A percentile compares a stretch with the other conserved stretches of the same genome.
Conservation (phyloP, 352 stramenopile species). For the Phytophthora constricta region DNA sequence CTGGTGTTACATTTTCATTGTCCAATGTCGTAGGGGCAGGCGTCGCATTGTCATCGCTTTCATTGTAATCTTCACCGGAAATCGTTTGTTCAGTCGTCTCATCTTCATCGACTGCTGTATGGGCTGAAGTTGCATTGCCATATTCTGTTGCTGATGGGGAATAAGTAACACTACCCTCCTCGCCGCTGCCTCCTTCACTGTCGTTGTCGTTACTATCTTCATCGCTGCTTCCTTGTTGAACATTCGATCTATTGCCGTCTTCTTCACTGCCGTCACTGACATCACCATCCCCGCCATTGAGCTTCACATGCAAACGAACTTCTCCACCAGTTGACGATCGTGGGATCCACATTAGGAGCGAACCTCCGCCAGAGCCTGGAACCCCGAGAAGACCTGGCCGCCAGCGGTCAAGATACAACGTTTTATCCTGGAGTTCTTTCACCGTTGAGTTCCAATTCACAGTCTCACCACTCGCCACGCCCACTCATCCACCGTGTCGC, state of each 20-base stretch:
- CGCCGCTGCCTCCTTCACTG: background rate
- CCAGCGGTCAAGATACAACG: slow-evolving; percentile 59
- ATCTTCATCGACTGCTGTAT: too few species aligned
- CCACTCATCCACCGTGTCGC: slow-evolving; percentile 40
- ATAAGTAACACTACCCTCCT: too few species aligned
- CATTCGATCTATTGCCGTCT: background rate
- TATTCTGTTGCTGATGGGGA: too few species aligned
- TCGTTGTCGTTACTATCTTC: background rate
- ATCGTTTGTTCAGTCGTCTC: background rate
- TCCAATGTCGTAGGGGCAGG: slow-evolving; percentile 11
- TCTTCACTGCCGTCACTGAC: slow-evolving; percentile 6
- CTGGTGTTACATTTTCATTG: slow-evolving; percentile 5
- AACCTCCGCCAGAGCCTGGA: slow-evolving; percentile 41
- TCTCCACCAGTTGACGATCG: slow-evolving; percentile 35
- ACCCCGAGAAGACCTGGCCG: slow-evolving; percentile 43
- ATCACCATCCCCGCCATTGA: slow-evolving; percentile 34
- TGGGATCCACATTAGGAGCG: slow-evolving; percentile 51
- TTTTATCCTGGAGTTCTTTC: slow-evolving; percentile 50
- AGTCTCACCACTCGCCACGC: slow-evolving; percentile 42
- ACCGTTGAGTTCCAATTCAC: slow-evolving; percentile 48
- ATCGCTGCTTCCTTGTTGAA: background rate
- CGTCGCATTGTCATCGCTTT: background rate
- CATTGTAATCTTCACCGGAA: background rate
- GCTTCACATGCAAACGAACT: slow-evolving; percentile 40
- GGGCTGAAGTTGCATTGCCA: too few species aligned